A percentile compares a stretch with the other conserved stretches of the same genome.
These are phyloP conservation scores for Albugo laibachii DNA, from an alignment of 352 stramenopile genomes.

Conservation along the genomic window DNA sequence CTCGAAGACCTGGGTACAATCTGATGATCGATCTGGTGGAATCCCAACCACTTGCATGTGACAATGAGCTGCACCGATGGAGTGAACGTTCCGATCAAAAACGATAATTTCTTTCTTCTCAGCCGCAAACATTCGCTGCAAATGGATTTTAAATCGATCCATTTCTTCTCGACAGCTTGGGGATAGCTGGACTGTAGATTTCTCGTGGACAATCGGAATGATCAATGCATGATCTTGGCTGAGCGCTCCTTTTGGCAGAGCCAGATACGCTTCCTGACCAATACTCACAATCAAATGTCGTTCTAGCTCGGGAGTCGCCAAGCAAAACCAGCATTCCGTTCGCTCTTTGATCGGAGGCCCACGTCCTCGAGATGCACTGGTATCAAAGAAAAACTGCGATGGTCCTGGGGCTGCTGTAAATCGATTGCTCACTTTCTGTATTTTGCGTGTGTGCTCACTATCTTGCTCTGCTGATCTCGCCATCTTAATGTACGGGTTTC, in stretches of 20 bases:
- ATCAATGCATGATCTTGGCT: slow-evolving; percentile 56
- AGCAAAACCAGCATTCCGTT: slow-evolving; percentile 72
- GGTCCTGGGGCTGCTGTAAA: slow-evolving; percentile 15
- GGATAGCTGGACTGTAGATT: slow-evolving; percentile 27
- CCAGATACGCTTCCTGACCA: slow-evolving; percentile 53
- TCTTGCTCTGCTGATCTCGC: slow-evolving; percentile 24
- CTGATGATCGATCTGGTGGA: slow-evolving; percentile 18
- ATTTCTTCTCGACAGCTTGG: slow-evolving; percentile 25
- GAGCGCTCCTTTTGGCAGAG: slow-evolving; percentile 65
- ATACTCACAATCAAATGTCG: slow-evolving; percentile 71
- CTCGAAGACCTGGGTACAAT: slow-evolving; percentile 25
- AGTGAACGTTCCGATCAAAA: slow-evolving; percentile 61
- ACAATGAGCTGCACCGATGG: slow-evolving; percentile 45
- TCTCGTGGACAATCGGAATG: slow-evolving; percentile 56
- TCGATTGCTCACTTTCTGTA: slow-evolving; percentile 41
- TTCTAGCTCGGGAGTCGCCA: slow-evolving; percentile 54
- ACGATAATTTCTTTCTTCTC: slow-evolving; percentile 54
- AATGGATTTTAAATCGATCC: slow-evolving; percentile 34
- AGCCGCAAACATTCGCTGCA: slow-evolving; percentile 35
- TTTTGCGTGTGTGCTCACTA: not conserved
- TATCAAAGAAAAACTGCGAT: slow-evolving; percentile 63
- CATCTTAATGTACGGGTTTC: slow-evolving; percentile 9
- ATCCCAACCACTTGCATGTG: slow-evolving; percentile 57
- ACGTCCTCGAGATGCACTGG: slow-evolving; percentile 28
- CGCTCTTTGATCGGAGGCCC: slow-evolving; percentile 21